Evolutionary conservation across 2,329 filamentous ascomycete species (phyloP), one percentile per base, ranked within the genome.

Genomic region (Nigrospora osmanthi): DNA sequence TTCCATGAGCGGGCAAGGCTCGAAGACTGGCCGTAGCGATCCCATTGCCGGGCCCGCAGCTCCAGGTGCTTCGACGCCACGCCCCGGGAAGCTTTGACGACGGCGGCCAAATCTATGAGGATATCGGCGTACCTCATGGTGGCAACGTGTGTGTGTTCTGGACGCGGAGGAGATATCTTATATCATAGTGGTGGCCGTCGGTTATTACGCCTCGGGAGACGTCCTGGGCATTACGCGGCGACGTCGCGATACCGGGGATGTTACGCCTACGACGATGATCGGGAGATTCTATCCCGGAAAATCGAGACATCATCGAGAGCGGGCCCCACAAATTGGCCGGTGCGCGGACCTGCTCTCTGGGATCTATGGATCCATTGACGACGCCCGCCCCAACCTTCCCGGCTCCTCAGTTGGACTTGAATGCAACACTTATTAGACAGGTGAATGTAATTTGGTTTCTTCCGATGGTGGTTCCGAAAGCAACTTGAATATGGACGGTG

Each of bases 21-120:
- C 33, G 72, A 75, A 4, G 68, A 69, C 49, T 64, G 65, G 52
- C 62, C 62, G 57, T 75, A 77, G 37, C 63, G 66, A 48, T 78
- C 72, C 44, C 78, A 59, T 61, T 81, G 78, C 37, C 71, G 67
- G 46, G 69, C 60, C 51, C 80, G 71, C 43, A 84, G 67, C 47
- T 76, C 77, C 40, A 78, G 59, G 62, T 84, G 81, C 61, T 76
- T 81, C 40, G 73, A 65, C 40, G 83, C 84, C 49, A 90, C 75
- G 32, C 77, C 77, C 48, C 81, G 78, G 42, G 85, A 83, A 59
- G 81, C 85, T 69, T 76, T 80, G 62, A 85, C 72, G 52, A 90
- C 72, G 49, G 82, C 78, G 53, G 82, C 80, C 55, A 85, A 70
- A 68, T 90, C 87, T 60, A 89, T 70, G 50, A 73, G 68, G 58